Conservation (phyloP, 2,329 filamentous ascomycete species). For the Epichloe brachyelytri region DNA sequence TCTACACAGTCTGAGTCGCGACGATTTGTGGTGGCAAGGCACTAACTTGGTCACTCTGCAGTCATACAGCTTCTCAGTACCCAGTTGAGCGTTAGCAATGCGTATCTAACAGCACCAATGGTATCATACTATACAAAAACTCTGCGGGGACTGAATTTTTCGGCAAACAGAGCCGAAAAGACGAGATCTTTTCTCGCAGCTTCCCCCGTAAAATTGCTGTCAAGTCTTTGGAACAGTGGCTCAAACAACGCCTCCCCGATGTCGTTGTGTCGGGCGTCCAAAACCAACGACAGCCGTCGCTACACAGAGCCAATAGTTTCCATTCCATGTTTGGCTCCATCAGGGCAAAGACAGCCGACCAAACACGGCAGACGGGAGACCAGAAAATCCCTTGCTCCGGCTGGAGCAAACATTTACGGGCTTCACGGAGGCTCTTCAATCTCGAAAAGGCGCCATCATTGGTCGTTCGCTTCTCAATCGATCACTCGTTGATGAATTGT, state of each 20-base stretch:
- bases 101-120: conserved; percentile 50
- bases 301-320: conserved; percentile 32
- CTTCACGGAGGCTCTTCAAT: conserved; percentile 70
- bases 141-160: conserved; percentile 53
- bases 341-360: conserved; percentile 28
- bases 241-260: conserved; percentile 26
- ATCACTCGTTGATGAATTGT: conserved; percentile 57
- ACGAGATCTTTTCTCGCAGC: conserved; percentile 57
- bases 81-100: conserved; percentile 56
- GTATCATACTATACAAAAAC: conserved; percentile 69
- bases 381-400: conserved; percentile 54
- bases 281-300: conserved; percentile 27
- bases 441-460: conserved; percentile 76
- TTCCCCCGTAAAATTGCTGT: conserved; percentile 86
- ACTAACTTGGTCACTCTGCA: conserved; percentile 22
- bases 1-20: too few relatives aligned
- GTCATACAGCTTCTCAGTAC: conserved; percentile 60
- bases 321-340: conserved; percentile 43
- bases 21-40: background rate
- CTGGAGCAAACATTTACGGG: conserved; percentile 78
- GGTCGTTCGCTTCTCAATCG: conserved; percentile 64
- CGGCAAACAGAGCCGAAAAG: conserved; percentile 47
- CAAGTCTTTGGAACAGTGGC: conserved; percentile 60
- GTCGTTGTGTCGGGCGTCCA: conserved; percentile 20
- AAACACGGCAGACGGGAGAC: conserved; percentile 34